Evolutionary conservation across 2,329 filamentous ascomycete genomes (phyloP).

Genomic region (Pestalotiopsis sp.): DNA sequence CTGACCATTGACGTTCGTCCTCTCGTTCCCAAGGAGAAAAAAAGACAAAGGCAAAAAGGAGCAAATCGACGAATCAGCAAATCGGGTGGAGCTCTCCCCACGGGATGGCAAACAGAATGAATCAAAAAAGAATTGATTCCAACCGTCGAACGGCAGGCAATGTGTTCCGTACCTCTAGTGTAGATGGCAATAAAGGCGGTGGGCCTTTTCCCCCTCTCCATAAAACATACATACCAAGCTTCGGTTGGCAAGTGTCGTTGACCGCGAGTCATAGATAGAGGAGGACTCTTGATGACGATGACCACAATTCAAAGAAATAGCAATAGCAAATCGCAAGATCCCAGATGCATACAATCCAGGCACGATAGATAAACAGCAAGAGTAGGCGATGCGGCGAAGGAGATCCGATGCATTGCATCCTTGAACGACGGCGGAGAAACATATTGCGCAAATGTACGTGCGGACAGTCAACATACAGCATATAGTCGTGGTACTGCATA

Average conservation of each 20-base stretch:
- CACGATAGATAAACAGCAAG: neutral
- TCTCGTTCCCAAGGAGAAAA: neutral
- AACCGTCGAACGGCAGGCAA: neutral
- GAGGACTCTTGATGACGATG: too few species aligned
- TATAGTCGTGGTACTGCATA: neutral
- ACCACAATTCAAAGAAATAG: neutral
- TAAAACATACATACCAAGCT: too few species aligned
- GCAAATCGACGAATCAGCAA: neutral
- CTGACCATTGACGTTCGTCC: neutral
- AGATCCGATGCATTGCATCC: neutral
- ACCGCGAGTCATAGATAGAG: too few species aligned
- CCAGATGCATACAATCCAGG: too few species aligned
- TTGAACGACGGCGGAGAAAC: neutral
- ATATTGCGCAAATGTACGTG: neutral
- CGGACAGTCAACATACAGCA: neutral
- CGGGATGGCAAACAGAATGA: neutral
- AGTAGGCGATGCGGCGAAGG: neutral
- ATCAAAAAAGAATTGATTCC: neutral
- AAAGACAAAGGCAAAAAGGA: neutral
- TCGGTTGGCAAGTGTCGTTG: neutral
- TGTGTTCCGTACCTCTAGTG: neutral
- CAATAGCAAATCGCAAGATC: neutral
- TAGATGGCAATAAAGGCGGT: neutral
- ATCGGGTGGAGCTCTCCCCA: neutral
- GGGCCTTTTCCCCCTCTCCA: neutral